These are phyloP conservation scores for Podosphaera xanthii DNA, from an alignment of 2,329 filamentous ascomycete species.

Conservation along the genomic window DNA sequence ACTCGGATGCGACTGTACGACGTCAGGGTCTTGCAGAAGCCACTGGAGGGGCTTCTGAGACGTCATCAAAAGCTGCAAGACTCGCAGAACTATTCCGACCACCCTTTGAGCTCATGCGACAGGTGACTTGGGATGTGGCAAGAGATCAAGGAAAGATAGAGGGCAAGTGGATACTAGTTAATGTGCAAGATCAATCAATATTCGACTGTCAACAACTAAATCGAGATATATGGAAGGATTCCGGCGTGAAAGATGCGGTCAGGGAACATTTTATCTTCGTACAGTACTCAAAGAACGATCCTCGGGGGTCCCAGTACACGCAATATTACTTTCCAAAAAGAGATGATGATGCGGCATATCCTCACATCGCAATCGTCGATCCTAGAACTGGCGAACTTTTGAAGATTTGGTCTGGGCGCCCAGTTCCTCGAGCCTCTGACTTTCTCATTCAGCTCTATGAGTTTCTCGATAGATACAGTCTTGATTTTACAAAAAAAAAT, in stretches of 20 bases:
- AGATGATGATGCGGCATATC: slow-evolving; percentile 74
- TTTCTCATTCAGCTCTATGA: slow-evolving; percentile 84
- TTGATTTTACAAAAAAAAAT: slow-evolving; percentile 74
- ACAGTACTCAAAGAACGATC: slow-evolving; percentile 76
- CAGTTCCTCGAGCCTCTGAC: slow-evolving; percentile 51
- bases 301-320: slow-evolving; percentile 55
- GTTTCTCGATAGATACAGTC: slow-evolving; percentile 90
- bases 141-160: slow-evolving; percentile 66
- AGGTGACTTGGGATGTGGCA: slow-evolving; percentile 60
- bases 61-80: slow-evolving; percentile 47
- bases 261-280: slow-evolving; percentile 88
- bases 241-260: slow-evolving; percentile 54
- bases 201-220: slow-evolving; percentile 92
- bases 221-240: slow-evolving; percentile 86
- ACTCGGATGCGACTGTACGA: slow-evolving; percentile 21
- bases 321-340: slow-evolving; percentile 69
- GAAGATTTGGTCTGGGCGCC: slow-evolving; percentile 78
- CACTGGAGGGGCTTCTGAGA: slow-evolving; percentile 40
- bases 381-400: slow-evolving; percentile 91
- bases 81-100: slow-evolving; percentile 84
- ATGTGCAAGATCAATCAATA: slow-evolving; percentile 78
- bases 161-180: slow-evolving; percentile 87
- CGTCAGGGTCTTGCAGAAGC: slow-evolving; percentile 30
- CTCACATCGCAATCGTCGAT: slow-evolving; percentile 88
- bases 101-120: slow-evolving; percentile 72